Base-by-base conservation (phyloP, 1,284 basidiomycete species). In the Neonothopanus nambi region DNA sequence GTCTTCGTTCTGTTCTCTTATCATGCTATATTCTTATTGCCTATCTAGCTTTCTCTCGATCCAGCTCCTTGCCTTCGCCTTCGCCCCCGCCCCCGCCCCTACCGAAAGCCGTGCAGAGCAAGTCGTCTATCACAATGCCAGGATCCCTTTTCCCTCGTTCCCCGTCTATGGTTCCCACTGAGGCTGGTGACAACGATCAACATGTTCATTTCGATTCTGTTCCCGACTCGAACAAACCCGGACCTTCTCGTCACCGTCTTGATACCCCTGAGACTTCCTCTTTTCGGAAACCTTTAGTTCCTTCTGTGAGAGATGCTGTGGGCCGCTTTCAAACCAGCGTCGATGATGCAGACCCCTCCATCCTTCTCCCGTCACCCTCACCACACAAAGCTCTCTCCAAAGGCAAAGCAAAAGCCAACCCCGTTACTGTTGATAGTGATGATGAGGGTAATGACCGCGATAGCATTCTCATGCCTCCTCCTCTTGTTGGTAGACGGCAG, bases 61-160 rank as follows among this genome's bases (percentile, higher is more conserved):
- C 59, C 28, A 65, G 11, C 12, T 7, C 18, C 5, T 7, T 68
- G 17, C 55, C 48, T 13, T 65, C 69, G 3, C 68, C 70, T 38
- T 61, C 67, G 2, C 67, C 70, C 1, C 67, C 68, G 6, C 70
- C 70, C 0, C 58, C 60, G n/a, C n/a, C n/a, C n/a, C n/a, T n/a
- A 18, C 70, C 70, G 33, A 63, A 69, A 38, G 60, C 63, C 59
- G 69, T 73, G 3, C 70, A 68, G n/a, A 75, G 75, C 42, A 68
- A 71, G n/a, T n/a, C n/a, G n/a, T n/a, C 80, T 1, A 62, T 77
- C 7, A 85, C 82, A 1, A 91, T 91, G 88, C 89, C 88, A n/a
- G 89, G 88, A 9, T 80, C 88, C 1, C 76, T 91, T 6, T 88
- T 82, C 62, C 81, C 87, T 7, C 82, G 86, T 5, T 87, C 88